Conservation (phyloP, 1,139 yeast genomes). For the Suhomyces yuchorum region DNA sequence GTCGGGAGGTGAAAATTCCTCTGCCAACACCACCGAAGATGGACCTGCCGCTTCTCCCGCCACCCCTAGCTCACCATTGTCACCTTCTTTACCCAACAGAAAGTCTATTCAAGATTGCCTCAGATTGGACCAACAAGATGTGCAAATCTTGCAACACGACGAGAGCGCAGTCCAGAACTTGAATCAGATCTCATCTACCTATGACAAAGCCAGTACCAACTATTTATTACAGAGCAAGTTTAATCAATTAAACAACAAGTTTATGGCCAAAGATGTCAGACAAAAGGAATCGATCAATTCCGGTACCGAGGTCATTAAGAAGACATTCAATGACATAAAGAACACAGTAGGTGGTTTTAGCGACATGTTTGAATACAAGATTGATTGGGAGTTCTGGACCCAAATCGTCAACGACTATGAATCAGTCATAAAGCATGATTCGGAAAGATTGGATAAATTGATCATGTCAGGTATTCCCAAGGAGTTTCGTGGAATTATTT, state of each 20-base stretch:
- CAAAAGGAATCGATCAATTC: conserved; percentile 53
- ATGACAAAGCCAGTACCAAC: conserved; percentile 29
- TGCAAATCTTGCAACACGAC: conserved; percentile 15
- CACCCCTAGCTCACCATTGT: conserved; percentile 2
- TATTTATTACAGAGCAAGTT: conserved; percentile 41
- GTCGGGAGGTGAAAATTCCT: conserved; percentile 1
- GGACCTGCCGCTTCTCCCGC: conserved; percentile 2
- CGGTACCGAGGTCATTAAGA: conserved; percentile 64
- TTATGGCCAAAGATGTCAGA: conserved; percentile 33
- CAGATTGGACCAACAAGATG: conserved; percentile 29
- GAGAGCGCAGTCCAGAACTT: conserved; percentile 16
- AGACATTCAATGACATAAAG: conserved; percentile 59
- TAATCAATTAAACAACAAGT: conserved; percentile 32
- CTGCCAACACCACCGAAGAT: not conserved
- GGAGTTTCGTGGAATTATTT: conserved; percentile 82
- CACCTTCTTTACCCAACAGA: conserved; percentile 29
- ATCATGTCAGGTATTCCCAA: conserved; percentile 79
- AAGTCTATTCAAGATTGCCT: conserved; percentile 33
- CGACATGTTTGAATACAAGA: conserved; percentile 39
- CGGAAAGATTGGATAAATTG: conserved; percentile 59
- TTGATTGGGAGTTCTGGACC: conserved; percentile 91
- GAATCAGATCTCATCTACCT: conserved; percentile 24
- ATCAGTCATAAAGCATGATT: conserved; percentile 60
- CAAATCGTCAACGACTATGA: conserved; percentile 74
- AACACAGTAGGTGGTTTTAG: conserved; percentile 48